Evolutionary conservation across 345 rosid genomes (phyloP), one percentile per base, ranked within the genome.

Genomic region (Eucalyptus rudis): DNA sequence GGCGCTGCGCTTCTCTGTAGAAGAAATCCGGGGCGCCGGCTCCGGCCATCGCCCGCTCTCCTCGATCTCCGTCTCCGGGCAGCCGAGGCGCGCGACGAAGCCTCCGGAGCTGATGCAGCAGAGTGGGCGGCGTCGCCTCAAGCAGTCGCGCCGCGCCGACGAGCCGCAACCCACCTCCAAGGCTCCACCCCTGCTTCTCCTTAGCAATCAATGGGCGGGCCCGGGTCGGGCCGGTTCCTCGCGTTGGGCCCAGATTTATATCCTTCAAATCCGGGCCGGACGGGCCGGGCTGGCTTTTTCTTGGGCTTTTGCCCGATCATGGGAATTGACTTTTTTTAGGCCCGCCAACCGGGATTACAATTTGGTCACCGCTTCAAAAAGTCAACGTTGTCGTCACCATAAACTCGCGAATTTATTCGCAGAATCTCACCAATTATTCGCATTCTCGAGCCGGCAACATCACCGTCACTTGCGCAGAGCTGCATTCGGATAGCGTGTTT

Each of bases 1-100:
- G 98, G 88, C 98, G 98, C 91, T 94, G 98, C 89, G 99, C 99
- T 92, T 98, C 99, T 92, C 98, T 94, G 91, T 95, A 96, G 95
- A 94, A 98, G 96, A 98, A 98, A 92, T 98, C 99, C 5, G 99
- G 97, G 24, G 95, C 90, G 90, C 99, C 98, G 59, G 92, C 95
- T 27, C 95, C 96, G 85, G 96, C 93, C 99, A 97, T 97, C 89
- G 90, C 88, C 36, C 86, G 11, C 31, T 79, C 20, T 49, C 33
- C 80, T 54, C 88, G 4, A 8, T 20, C 83, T 36, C 13, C 43
- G 45, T 40, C 83, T 76, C 83, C 43, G 27, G 47, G 2, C 27
- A 20, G 83, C 27, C 45, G 2, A 19, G 45, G 83, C 15, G 47
- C 1, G 27, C 83, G 83, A 36, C 27, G 11, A 10, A 71, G 47